Evolutionary conservation across 1,139 yeast genomes (phyloP).

Genomic region (Protomyces inouyei): DNA sequence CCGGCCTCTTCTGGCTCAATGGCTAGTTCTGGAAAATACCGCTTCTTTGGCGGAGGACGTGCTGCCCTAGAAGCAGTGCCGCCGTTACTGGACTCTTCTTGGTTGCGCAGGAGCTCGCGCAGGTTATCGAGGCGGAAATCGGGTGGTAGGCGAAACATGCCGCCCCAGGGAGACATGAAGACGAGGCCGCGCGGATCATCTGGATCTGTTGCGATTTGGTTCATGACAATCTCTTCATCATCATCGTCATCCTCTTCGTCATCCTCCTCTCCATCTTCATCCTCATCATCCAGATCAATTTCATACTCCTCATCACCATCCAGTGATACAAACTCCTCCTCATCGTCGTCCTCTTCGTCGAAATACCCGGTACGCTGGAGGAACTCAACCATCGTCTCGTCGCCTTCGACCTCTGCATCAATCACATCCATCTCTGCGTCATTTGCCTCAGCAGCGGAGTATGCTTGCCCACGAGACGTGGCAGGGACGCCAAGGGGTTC

Average conservation of each 20-base stretch:
- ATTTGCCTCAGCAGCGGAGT: not conserved
- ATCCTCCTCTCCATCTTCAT: not conserved
- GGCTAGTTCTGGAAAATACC: not conserved
- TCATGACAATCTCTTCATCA: conserved; percentile 16
- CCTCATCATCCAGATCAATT: not conserved
- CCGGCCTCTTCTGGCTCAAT: conserved; percentile 28
- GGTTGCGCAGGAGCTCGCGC: not conserved
- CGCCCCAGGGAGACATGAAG: not conserved
- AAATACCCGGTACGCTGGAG: not conserved
- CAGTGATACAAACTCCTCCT: conserved; percentile 9
- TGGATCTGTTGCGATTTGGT: conserved; percentile 1
- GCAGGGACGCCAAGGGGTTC: not conserved
- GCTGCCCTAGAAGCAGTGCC: conserved; percentile 12
- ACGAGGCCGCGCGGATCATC: conserved; percentile 1
- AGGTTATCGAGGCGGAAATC: not conserved
- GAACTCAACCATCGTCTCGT: not conserved
- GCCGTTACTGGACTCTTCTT: conserved; percentile 6
- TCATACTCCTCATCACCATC: not conserved
- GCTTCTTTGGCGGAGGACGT: not conserved
- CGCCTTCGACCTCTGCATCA: not conserved
- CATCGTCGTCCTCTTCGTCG: conserved; percentile 7
- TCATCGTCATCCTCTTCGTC: conserved; percentile 4
- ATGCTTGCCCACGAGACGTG: not conserved
- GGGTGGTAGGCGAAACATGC: not conserved
- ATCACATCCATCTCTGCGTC: not conserved